Percentiles rank a stretch among this genome's conserved stretches.
Conservation (phyloP, 2,329 filamentous ascomycete species). For the Paraconiothyrium sp. region DNA sequence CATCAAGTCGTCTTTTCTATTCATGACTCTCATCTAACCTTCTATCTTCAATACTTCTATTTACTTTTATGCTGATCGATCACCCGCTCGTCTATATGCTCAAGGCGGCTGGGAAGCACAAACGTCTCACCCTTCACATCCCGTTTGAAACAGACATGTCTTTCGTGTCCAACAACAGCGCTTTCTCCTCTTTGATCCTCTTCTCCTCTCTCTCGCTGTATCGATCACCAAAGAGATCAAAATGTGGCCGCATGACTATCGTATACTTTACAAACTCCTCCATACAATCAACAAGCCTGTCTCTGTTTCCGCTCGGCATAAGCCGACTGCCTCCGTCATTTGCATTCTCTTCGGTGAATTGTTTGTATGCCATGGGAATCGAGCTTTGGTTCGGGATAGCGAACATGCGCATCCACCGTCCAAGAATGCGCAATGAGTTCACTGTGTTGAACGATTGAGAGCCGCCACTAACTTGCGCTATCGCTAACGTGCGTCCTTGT, state of each 20-base stretch:
- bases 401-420: slow-evolving; percentile 77
- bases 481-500: slow-evolving; percentile 70
- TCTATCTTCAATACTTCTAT: too few relatives aligned
- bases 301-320: slow-evolving; percentile 65
- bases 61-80: background rate
- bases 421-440: slow-evolving; percentile 71
- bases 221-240: slow-evolving; percentile 69
- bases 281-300: slow-evolving; percentile 72
- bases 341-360: slow-evolving; percentile 63
- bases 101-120: background rate
- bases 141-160: background rate
- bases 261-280: slow-evolving; percentile 77
- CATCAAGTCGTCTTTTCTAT: too few relatives aligned
- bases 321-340: slow-evolving; percentile 60
- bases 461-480: slow-evolving; percentile 71
- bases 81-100: background rate
- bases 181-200: background rate
- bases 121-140: background rate
- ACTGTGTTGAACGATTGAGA: slow-evolving; percentile 75
- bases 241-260: slow-evolving; percentile 69
- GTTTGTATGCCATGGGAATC: slow-evolving; percentile 70
- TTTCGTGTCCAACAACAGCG: background rate
- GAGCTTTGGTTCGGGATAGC: slow-evolving; percentile 72
- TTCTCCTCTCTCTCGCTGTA: slow-evolving; percentile 67
- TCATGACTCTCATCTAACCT: too few relatives aligned